phyloP scores from a whole-genome alignment of 2,329 filamentous ascomycete species.

The Tothia fuscella region DNA sequence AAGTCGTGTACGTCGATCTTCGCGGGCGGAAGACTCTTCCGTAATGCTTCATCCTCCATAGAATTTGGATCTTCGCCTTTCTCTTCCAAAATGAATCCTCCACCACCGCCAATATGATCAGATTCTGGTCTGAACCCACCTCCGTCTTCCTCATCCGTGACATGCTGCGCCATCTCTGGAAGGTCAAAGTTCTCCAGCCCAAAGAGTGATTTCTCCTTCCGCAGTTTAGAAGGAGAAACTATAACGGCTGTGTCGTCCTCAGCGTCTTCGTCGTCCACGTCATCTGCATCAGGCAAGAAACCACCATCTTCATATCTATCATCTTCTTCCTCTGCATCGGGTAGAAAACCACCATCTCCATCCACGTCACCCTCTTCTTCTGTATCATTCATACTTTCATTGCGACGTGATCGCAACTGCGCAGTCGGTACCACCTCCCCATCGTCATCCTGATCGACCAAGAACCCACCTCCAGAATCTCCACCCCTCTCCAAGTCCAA shows the following conservation, averaged over 20 bases:
- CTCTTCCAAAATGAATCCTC: neutral
- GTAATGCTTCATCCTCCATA: neutral
- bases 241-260: neutral
- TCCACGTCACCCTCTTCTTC: conserved; percentile 7
- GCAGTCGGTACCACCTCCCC: neutral
- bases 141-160: neutral
- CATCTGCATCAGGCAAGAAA: conserved; percentile 24
- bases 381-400: no score
- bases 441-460: neutral
- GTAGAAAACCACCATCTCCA: conserved; percentile 12
- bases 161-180: neutral
- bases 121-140: no score
- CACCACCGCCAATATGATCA: no score
- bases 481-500: neutral
- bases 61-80: neutral
- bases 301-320: conserved; percentile 16
- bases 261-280: conserved; percentile 19
- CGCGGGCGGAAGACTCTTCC: neutral
- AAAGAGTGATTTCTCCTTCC: neutral
- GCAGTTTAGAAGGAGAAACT: neutral
- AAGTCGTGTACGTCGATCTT: neutral
- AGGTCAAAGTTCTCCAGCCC: neutral
- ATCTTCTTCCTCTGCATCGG: conserved; percentile 6
- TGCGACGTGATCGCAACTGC: neutral
- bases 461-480: conserved; percentile 1